phyloP scores from a whole-genome alignment of 2,329 filamentous ascomycete species.

The Kalmusia sp. region DNA sequence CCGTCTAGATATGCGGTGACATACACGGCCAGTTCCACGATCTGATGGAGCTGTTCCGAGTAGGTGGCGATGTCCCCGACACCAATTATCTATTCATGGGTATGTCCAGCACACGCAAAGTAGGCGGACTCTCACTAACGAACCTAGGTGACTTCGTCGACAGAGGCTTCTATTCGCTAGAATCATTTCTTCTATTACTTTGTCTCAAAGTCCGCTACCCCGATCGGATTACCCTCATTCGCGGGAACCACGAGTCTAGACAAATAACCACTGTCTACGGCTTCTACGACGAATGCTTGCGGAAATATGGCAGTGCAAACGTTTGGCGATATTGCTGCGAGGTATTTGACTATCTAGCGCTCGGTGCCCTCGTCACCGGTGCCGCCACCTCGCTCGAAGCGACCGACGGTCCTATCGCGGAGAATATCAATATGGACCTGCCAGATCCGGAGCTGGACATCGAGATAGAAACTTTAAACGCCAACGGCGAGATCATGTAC shows the following conservation, averaged over 20 bases:
- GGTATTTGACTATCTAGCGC: constrained; percentile 94
- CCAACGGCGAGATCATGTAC: constrained; percentile 79
- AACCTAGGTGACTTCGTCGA: constrained; percentile 91
- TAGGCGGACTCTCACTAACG: constrained; percentile 19
- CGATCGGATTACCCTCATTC: constrained; percentile 95
- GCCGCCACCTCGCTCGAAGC: constrained; percentile 71
- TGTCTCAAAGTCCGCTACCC: constrained; percentile 98
- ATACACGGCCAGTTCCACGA: constrained; percentile 98
- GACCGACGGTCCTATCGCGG: constrained; percentile 61
- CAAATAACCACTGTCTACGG: constrained; percentile 82
- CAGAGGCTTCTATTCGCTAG: constrained; percentile 97
- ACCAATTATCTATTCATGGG: constrained; percentile 98
- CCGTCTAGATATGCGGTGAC: constrained; percentile 48
- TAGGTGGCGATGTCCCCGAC: constrained; percentile 91
- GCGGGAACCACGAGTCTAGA: constrained; percentile 84
- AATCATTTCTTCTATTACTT: constrained; percentile 95
- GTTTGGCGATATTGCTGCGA: constrained; percentile 77
- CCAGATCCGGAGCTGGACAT: constrained; percentile 71
- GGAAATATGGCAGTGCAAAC: constrained; percentile 65
- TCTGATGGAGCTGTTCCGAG: constrained; percentile 93
- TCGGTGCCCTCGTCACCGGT: constrained; percentile 89
- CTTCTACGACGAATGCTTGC: constrained; percentile 79
- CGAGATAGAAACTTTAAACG: constrained; percentile 92
- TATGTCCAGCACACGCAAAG: constrained; percentile 43
- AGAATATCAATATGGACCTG: constrained; percentile 59